Evolutionary conservation across 306 rosid species (phyloP), one percentile per base, ranked within the genome.

Genomic region (Inga laurina): DNA sequence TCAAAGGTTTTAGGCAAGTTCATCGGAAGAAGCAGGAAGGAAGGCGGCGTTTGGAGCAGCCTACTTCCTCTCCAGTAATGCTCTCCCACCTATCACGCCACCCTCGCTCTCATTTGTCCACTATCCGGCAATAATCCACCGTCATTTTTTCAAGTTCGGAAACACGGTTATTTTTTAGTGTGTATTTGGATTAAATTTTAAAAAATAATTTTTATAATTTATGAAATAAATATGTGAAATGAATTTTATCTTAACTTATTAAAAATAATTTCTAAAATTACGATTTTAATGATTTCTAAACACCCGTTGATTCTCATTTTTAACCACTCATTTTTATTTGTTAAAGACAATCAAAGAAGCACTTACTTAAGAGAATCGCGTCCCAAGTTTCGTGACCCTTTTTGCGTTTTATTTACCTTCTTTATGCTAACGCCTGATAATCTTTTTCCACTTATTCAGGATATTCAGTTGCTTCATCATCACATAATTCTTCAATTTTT

Each of bases 11-110:
- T 72, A 45, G 76, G 59, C 43, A 32, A 14, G 19, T 32, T 14
- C 3, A 61, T n/a, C 0, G 24, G 9, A 12, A 13, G 10, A 18
- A 1, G 70, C 3, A 4, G 43, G 2, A 64, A 27, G 0, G 3
- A 13, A 4, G 85, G 84, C 85, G 82, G 86, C 87, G 69, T 78
- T 74, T 84, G 83, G 43, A 15, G 30, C 24, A 57, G 41, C 21
- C 4, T 14, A 37, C 37, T 32, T 65, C 71, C 71, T 39, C 45
- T 67, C 18, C 12, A 1, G 75, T 71, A 12, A 43, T 71, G 32
- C 18, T 72, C 59, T 72, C 27, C 76, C 76, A 24, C 57, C 19
- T 41, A 24, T 46, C 59, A 45, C 59, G 57, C 59, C 11, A 44
- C 34, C 21, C 8, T 18, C 52, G 8, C 46, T 27, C 27, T 43